Conservation (phyloP, 2,329 filamentous ascomycete genomes). For the Torrubiellomyces zombiae region DNA sequence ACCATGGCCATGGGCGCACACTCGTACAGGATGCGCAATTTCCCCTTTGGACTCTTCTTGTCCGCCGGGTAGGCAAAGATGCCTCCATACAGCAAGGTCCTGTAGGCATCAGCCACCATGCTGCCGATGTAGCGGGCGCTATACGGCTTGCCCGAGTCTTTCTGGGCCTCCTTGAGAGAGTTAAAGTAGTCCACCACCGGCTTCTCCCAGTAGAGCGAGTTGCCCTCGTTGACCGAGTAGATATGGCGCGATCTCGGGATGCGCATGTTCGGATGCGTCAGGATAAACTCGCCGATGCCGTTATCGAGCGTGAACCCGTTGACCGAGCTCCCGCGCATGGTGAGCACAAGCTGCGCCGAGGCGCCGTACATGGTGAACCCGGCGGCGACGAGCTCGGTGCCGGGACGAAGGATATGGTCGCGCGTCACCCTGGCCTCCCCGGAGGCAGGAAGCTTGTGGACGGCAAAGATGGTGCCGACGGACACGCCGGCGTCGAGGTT, state of each 20-base stretch:
- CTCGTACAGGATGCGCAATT: conserved; percentile 93
- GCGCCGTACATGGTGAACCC: conserved; percentile 99
- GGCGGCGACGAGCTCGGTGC: conserved; percentile 77
- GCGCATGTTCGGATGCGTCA: conserved; percentile 88
- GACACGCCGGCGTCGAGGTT: conserved; percentile 97
- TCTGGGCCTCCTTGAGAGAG: conserved; percentile 64
- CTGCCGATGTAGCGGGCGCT: conserved; percentile 87
- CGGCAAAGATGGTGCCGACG: conserved; percentile 90
- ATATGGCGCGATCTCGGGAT: conserved; percentile 69
- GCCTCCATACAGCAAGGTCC: conserved; percentile 85
- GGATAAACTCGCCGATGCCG: conserved; percentile 93
- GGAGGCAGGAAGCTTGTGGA: conserved; percentile 75
- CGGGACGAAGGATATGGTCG: conserved; percentile 77
- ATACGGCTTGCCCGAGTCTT: conserved; percentile 75
- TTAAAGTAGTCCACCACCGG: conserved; percentile 77
- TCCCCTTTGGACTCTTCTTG: conserved; percentile 97
- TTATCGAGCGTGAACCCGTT: conserved; percentile 98
- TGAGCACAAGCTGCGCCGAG: conserved; percentile 89
- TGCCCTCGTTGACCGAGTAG: conserved; percentile 98
- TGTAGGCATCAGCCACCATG: conserved; percentile 98
- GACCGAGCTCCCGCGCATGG: conserved; percentile 81
- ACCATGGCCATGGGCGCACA: conserved; percentile 96
- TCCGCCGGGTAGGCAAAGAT: conserved; percentile 97
- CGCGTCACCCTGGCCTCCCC: conserved; percentile 56
- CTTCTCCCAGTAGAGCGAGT: conserved; percentile 91